Conservation (phyloP, 2,329 filamentous ascomycete genomes). For the Diaporthe ampelina region DNA sequence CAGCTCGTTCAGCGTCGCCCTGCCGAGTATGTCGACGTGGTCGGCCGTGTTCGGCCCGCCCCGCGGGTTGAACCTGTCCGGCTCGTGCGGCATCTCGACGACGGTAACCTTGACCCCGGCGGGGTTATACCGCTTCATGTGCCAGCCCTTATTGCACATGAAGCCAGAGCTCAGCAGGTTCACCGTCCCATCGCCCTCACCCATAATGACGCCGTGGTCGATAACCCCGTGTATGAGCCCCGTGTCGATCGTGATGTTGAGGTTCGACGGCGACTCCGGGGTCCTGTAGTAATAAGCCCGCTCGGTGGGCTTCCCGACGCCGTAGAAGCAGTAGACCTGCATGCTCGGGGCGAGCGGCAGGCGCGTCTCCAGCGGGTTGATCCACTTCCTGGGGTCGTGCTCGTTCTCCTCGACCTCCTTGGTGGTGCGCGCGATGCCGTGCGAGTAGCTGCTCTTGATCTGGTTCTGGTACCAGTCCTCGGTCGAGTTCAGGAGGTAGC, state of each 20-base stretch:
- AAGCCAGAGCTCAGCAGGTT: conserved; percentile 93
- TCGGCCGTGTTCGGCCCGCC: conserved; percentile 82
- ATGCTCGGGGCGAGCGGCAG: conserved; percentile 88
- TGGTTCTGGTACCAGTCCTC: conserved; percentile 89
- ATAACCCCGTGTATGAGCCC: conserved; percentile 69
- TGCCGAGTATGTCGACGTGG: conserved; percentile 95
- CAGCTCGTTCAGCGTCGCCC: conserved; percentile 90
- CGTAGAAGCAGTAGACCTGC: conserved; percentile 98
- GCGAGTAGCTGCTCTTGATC: conserved; percentile 83
- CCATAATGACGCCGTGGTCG: conserved; percentile 94
- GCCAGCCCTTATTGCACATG: conserved; percentile 97
- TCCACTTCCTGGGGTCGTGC: conserved; percentile 85
- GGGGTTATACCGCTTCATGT: conserved; percentile 93
- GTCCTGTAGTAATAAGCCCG: conserved; percentile 90
- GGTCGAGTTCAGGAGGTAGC: conserved; percentile 82
- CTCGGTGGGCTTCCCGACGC: conserved; percentile 93
- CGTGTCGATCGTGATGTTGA: conserved; percentile 83
- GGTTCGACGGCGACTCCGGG: conserved; percentile 75
- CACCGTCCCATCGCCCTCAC: conserved; percentile 96
- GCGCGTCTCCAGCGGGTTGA: conserved; percentile 89
- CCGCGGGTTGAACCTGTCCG: conserved; percentile 89
- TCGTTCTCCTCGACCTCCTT: conserved; percentile 88
- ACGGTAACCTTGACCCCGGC: conserved; percentile 84
- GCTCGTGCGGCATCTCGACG: conserved; percentile 97
- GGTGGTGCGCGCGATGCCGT: conserved; percentile 85